Evolutionary conservation across 371 early-diverging fungal species (phyloP).

Genomic region (Rhizomucor miehei): DNA sequence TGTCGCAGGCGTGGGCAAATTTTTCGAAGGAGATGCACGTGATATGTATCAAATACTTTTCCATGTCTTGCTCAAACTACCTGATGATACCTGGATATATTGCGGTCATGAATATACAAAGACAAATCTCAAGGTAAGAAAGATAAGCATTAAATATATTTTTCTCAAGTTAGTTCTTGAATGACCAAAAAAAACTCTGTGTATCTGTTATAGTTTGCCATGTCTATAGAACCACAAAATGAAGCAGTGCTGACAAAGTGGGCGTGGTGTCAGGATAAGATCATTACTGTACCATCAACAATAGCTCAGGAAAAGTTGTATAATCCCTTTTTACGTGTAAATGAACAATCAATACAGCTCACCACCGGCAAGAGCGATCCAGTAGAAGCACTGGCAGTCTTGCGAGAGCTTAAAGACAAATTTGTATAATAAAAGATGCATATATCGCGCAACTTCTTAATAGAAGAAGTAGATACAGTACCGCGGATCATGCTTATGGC

Average conservation of each 20-base stretch:
- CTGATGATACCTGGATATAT: constrained; percentile 84
- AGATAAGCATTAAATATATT: too few relatives aligned
- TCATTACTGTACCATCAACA: constrained; percentile 78
- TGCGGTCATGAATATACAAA: constrained; percentile 80
- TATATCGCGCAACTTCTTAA: too few relatives aligned
- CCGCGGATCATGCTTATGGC: background rate
- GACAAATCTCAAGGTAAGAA: constrained; percentile 29
- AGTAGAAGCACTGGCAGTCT: constrained; percentile 70
- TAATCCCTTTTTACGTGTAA: constrained; percentile 89
- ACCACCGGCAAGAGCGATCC: constrained; percentile 63
- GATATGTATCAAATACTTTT: constrained; percentile 83
- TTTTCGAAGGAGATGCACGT: constrained; percentile 88
- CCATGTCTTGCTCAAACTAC: constrained; percentile 68
- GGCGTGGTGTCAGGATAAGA: constrained; percentile 47
- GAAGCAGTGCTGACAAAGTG: constrained; percentile 51
- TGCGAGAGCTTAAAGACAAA: constrained; percentile 67
- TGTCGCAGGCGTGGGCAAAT: constrained; percentile 80
- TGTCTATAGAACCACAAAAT: constrained; percentile 45
- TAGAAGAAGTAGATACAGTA: too few relatives aligned
- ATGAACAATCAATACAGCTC: constrained; percentile 62
- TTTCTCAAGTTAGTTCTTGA: too few relatives aligned
- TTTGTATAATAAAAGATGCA: too few relatives aligned
- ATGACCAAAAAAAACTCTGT: too few relatives aligned
- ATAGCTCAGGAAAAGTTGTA: constrained; percentile 80
- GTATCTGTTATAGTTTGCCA: constrained; percentile 31